Evolutionary conservation across 108 stramenopile species (phyloP).

Genomic region (Cyclotella distinguenda): DNA sequence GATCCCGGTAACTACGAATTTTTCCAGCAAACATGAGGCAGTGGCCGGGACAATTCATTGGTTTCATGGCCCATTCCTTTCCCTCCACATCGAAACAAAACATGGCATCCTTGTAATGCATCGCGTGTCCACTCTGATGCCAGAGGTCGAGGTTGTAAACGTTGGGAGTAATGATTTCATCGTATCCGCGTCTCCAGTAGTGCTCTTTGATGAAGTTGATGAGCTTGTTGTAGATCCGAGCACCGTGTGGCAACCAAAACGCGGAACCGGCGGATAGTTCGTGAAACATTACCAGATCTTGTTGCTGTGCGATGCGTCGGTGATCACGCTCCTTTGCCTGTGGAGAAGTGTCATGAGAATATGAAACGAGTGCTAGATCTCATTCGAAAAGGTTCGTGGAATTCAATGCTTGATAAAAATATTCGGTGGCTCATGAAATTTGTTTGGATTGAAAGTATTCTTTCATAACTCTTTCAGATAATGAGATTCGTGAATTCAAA

Average conservation of each 20-base stretch:
- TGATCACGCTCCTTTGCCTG: constrained; percentile 98
- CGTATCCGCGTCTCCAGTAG: constrained; percentile 97
- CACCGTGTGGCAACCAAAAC: constrained; percentile 98
- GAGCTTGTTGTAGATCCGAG: constrained; percentile 98
- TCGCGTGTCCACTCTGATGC: constrained; percentile 95
- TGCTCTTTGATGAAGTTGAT: constrained; percentile 92
- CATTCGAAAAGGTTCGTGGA: too few relatives aligned
- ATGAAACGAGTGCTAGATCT: not conserved
- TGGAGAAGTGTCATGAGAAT: not conserved
- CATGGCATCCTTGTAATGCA: constrained; percentile 99
- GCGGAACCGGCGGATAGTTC: constrained; percentile 94
- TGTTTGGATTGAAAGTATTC: constrained; percentile 55
- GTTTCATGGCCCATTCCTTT: constrained; percentile 96
- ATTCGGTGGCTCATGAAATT: constrained; percentile 57
- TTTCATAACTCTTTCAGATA: constrained; percentile 60
- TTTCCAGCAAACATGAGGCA: constrained; percentile 92
- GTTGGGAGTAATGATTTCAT: constrained; percentile 98
- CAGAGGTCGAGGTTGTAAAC: constrained; percentile 98
- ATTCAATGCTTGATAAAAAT: too few relatives aligned
- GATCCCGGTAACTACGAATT: constrained; percentile 95
- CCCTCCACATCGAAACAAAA: constrained; percentile 95
- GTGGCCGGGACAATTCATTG: constrained; percentile 99
- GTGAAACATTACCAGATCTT: constrained; percentile 98
- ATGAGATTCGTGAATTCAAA: constrained; percentile 76
- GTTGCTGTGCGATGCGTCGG: constrained; percentile 88